A percentile compares a stretch with the other conserved stretches of the same genome.
These are phyloP conservation scores for Yarrowia osloensis DNA, from an alignment of 805 yeast species.

Conservation along the genomic window DNA sequence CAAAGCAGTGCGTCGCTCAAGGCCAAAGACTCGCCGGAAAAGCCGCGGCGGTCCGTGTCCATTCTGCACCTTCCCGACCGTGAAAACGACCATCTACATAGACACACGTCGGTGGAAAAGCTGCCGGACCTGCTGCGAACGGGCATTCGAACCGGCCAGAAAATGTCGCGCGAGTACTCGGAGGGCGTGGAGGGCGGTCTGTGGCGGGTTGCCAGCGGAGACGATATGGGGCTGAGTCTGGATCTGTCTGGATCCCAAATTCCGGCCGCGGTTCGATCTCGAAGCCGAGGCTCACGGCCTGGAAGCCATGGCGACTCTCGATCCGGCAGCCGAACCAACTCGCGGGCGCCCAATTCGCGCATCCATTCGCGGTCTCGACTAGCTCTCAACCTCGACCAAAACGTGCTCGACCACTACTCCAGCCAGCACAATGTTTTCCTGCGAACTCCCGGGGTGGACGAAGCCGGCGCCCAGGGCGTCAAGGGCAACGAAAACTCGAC, in stretches of 20 bases:
- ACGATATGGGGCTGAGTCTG: neutral
- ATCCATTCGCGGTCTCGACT: constrained; percentile 15
- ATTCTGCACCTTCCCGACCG: constrained; percentile 23
- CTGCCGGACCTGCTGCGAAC: constrained; percentile 26
- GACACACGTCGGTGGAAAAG: constrained; percentile 10
- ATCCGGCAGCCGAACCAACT: neutral
- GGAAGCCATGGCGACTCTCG: constrained; percentile 5
- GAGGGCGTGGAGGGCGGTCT: constrained; percentile 28
- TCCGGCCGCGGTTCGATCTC: neutral
- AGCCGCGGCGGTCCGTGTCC: constrained; percentile 13
- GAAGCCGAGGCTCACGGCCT: constrained; percentile 22
- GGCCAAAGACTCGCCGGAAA: constrained; percentile 14
- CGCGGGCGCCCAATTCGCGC: constrained; percentile 26
- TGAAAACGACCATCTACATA: neutral
- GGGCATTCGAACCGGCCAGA: constrained; percentile 18
- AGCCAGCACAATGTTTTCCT: constrained; percentile 20
- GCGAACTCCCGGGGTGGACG: constrained; percentile 16
- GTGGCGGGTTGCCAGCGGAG: constrained; percentile 25
- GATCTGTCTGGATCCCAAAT: neutral
- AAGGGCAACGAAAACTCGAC: constrained; percentile 23
- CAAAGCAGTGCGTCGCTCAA: constrained; percentile 5
- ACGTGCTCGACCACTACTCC: constrained; percentile 3
- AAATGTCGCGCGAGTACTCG: constrained; percentile 32
- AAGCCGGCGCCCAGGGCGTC: constrained; percentile 11
- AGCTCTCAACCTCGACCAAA: constrained; percentile 11